These are phyloP conservation scores for Populus trichocarpa DNA, from an alignment of 441 rosid species.

Conservation along the genomic window DNA sequence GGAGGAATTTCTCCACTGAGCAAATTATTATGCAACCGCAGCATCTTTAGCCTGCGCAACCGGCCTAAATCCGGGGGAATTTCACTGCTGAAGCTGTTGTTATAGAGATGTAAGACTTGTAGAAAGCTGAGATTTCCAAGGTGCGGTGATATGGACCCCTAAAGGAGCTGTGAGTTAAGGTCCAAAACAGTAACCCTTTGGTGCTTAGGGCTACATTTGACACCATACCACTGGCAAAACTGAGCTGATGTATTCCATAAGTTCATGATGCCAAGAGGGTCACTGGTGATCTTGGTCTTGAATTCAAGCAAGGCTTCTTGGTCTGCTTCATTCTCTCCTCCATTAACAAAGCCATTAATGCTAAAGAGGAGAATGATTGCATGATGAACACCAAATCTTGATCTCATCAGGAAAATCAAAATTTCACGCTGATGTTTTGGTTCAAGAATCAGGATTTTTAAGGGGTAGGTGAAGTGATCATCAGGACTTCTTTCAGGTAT, in stretches of 20 bases:
- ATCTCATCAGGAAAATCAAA: background rate
- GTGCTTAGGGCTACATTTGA: conserved; percentile 1
- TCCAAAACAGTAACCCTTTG: conserved; percentile 7
- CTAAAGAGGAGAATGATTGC: too few relatives aligned
- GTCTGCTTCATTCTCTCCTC: conserved; percentile 6
- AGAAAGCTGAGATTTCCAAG: conserved; percentile 12
- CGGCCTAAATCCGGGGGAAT: background rate
- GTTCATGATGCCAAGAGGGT: conserved; percentile 8
- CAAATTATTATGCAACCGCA: background rate
- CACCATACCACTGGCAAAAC: conserved; percentile 20
- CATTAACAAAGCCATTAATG: background rate
- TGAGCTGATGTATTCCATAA: conserved; percentile 16
- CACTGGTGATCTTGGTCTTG: conserved; percentile 6
- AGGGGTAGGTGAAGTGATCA: background rate
- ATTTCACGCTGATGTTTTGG: background rate
- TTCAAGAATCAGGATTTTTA: too few relatives aligned
- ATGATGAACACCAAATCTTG: background rate
- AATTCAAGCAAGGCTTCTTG: conserved; percentile 12
- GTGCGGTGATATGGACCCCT: conserved; percentile 7
- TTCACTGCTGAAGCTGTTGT: conserved; percentile 6
- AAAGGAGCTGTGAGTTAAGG: conserved; percentile 3
- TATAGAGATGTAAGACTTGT: background rate
- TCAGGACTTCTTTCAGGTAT: background rate
- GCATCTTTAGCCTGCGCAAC: background rate
- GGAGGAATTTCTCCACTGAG: conserved; percentile 10